Percentiles rank a stretch among this genome's conserved stretches.
These are phyloP conservation scores for Chlorella sp. DNA, from an alignment of 139 green algal species.

Conservation along the genomic window DNA sequence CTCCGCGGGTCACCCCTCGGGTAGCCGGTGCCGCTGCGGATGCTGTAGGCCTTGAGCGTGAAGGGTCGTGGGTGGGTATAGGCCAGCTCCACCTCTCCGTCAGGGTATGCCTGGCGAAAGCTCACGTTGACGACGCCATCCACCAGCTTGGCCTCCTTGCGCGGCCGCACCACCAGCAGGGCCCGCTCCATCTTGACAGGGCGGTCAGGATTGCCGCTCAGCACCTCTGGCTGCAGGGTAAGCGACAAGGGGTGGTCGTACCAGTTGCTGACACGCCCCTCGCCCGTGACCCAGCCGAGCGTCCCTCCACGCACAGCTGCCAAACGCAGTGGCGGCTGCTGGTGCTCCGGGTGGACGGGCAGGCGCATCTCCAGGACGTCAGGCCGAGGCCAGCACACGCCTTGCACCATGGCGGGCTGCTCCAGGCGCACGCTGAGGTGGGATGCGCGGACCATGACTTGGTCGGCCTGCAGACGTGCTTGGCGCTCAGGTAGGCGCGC, in stretches of 20 bases:
- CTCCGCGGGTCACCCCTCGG: slow-evolving; percentile 5
- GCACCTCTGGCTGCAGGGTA: neutral
- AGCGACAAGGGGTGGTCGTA: slow-evolving; percentile 13
- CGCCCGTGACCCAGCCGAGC: neutral
- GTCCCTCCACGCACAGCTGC: neutral
- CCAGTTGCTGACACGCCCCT: neutral
- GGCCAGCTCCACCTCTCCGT: neutral
- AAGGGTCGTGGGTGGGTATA: neutral
- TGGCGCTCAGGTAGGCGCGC: neutral
- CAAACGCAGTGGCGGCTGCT: too few relatives aligned
- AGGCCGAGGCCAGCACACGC: slow-evolving; percentile 1
- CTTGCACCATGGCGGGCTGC: too few relatives aligned
- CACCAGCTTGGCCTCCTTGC: neutral
- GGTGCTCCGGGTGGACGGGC: neutral
- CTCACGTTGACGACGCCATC: neutral
- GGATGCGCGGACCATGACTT: too few relatives aligned
- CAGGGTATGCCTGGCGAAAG: slow-evolving; percentile 3
- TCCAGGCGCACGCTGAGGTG: too few relatives aligned
- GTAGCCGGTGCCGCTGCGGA: slow-evolving; percentile 1
- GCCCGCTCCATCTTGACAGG: neutral
- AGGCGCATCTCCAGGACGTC: neutral
- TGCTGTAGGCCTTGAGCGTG: neutral
- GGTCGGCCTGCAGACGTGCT: too few relatives aligned
- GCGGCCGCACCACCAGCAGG: slow-evolving; percentile 7
- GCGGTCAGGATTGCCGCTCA: neutral